These are phyloP conservation scores for Paramyrothecium roridum DNA, from an alignment of 2,329 filamentous ascomycete species.

Conservation along the genomic window DNA sequence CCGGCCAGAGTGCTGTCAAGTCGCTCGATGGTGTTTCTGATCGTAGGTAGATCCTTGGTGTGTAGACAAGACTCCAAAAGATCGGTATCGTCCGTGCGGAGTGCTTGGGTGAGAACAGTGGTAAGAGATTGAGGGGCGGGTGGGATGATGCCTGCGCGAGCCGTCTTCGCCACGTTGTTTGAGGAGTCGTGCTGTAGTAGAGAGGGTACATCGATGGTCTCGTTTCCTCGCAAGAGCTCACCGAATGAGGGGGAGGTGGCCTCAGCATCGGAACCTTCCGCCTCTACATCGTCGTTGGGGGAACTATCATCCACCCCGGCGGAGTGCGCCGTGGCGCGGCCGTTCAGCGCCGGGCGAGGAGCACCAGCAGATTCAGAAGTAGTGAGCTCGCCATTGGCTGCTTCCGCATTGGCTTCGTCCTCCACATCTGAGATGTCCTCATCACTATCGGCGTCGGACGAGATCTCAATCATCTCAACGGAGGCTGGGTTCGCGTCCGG, in stretches of 20 bases:
- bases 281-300: slow-evolving; percentile 20
- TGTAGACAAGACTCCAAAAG: slow-evolving; percentile 92
- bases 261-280: slow-evolving; percentile 41
- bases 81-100: slow-evolving; percentile 85
- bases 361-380: background rate
- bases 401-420: slow-evolving; percentile 24
- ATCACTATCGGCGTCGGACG: slow-evolving; percentile 50
- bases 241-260: slow-evolving; percentile 71
- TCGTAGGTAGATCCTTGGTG: slow-evolving; percentile 69
- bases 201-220: slow-evolving; percentile 72
- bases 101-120: slow-evolving; percentile 88
- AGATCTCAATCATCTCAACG: slow-evolving; percentile 52
- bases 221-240: slow-evolving; percentile 73
- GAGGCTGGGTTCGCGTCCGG: slow-evolving; percentile 34
- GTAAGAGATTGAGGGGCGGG: slow-evolving; percentile 78
- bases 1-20: slow-evolving; percentile 83
- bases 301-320: slow-evolving; percentile 3
- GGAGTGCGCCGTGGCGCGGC: slow-evolving; percentile 14
- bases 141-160: slow-evolving; percentile 49
- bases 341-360: slow-evolving; percentile 17
- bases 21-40: slow-evolving; percentile 86
- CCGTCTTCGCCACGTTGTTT: slow-evolving; percentile 32
- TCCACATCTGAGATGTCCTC: slow-evolving; percentile 45
- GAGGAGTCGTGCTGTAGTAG: slow-evolving; percentile 44
- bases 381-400: slow-evolving; percentile 8